Evolutionary conservation across 345 rosid genomes (phyloP).

Genomic region (Gossypium thurberi): DNA sequence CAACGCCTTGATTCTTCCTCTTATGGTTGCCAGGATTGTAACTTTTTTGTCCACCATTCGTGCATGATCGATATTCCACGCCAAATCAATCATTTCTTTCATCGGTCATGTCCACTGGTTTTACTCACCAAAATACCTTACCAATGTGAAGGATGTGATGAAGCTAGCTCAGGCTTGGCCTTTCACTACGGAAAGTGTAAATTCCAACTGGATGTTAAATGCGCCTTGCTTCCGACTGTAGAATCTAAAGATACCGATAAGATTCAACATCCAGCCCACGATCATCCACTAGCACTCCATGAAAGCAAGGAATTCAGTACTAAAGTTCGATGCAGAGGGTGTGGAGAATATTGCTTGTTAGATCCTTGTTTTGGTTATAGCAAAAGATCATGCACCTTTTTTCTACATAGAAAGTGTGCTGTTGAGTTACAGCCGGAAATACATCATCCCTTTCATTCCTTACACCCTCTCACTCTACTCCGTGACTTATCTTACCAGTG

Average conservation of each 20-base stretch:
- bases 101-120: conserved; percentile 1
- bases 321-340: conserved; percentile 2
- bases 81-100: conserved; percentile 7
- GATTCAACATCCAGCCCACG: conserved; percentile 3
- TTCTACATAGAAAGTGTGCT: neutral
- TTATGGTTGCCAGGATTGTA: conserved; percentile 9
- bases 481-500: neutral
- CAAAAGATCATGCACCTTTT: neutral
- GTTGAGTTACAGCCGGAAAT: neutral
- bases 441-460: neutral
- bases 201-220: conserved; percentile 4
- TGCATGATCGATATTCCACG: neutral
- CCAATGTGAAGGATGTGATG: neutral
- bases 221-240: conserved; percentile 9
- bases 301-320: neutral
- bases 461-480: conserved; percentile 1
- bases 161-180: neutral
- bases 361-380: neutral
- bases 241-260: neutral
- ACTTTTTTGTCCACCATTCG: neutral
- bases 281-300: conserved; percentile 4
- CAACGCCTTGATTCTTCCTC: neutral
- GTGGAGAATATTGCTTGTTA: neutral
- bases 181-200: neutral
- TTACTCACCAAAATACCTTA: neutral